phyloP scores from a whole-genome alignment of 257 asterid species.

The Craterostigma plantagineum region DNA sequence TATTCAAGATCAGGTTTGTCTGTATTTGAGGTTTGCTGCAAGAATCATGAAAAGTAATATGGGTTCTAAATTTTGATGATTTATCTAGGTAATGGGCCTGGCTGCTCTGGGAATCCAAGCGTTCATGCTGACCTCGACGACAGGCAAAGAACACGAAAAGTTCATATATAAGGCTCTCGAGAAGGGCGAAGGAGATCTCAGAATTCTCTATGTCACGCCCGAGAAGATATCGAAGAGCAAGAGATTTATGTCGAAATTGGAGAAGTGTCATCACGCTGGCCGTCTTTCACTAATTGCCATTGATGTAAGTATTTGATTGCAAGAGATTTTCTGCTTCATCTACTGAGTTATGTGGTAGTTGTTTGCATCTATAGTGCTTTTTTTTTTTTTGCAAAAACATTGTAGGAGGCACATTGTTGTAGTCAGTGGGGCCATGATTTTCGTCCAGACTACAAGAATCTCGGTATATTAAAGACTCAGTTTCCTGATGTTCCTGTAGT shows the following conservation, averaged over 20 bases:
- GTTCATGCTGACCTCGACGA: conserved; percentile 72
- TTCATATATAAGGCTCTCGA: conserved; percentile 82
- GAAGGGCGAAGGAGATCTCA: conserved; percentile 78
- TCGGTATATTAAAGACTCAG: conserved; percentile 93
- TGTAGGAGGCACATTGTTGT: conserved; percentile 99
- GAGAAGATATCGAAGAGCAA: conserved; percentile 97
- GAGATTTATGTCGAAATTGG: conserved; percentile 93
- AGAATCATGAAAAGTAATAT: conserved; percentile 2
- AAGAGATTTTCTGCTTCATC: no score
- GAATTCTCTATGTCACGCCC: conserved; percentile 80
- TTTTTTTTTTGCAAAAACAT: conserved; percentile 4
- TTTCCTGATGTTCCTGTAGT: conserved; percentile 82
- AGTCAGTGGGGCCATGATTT: conserved; percentile 99
- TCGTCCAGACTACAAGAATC: conserved; percentile 97
- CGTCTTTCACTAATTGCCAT: conserved; percentile 86
- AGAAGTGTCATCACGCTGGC: conserved; percentile 83
- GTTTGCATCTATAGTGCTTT: no score
- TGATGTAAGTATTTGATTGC: conserved; percentile 45
- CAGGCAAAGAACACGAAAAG: conserved; percentile 74
- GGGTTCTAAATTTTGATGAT: conserved; percentile 11
- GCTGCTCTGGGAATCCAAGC: conserved; percentile 82
- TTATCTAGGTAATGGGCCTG: conserved; percentile 78
- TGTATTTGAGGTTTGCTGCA: not conserved
- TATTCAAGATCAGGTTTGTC: conserved; percentile 82
- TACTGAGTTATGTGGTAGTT: no score